Base-by-base conservation (phyloP, 1,139 yeast species). In the Taiozyma sp. region DNA sequence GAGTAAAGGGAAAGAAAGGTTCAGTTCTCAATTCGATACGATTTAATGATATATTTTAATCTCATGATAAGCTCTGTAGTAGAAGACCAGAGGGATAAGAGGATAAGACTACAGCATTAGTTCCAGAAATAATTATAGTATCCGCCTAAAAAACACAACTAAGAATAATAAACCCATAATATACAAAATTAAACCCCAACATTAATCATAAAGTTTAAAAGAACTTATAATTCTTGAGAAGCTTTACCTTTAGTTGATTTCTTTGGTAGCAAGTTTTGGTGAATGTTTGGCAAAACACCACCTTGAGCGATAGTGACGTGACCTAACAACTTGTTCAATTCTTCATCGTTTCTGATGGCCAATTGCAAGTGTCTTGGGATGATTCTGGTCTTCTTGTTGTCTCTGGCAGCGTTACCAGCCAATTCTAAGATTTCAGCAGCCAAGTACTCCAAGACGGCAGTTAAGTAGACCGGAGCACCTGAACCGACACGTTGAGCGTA, bases 401-500 rank as follows among this genome's bases (percentile, higher is more conserved):
- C 98, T 78, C 97, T 90, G 53, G 98, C 97, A 57, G 98, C 98
- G 75, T 92, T 93, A 80, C 98, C 98, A 57, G 98, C 98, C 79
- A 92, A 84, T 79, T 92, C 98, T 65, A 92, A 82, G 61, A 92
- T 91, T 83, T 92, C 98, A 61, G 97, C 97, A 63, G 97, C 92
- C 70, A 92, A 81, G 73, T 92, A 92, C 76, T 92, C 98, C 65
- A 92, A 84, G 54, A 92, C 98, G 47, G 98, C 96, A 62, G 98
- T 93, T 66, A 92, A 80, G 78, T 91, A 92, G 61, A 92, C 95
- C 74, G 95, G 95, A 66, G 96, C 96, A 81, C 97, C 97, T 64
- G 97, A 92, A 83, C 98, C 98, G 68, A 92, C 87, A 83, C 98
- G 88, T 81, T 92, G 97, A 67, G 97, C 97, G 79, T 92, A 92